A percentile compares a stretch with the other conserved stretches of the same genome.
Evolutionary conservation across 139 green algal genomes (phyloP).

Genomic region (Desmodesmus armatus): DNA sequence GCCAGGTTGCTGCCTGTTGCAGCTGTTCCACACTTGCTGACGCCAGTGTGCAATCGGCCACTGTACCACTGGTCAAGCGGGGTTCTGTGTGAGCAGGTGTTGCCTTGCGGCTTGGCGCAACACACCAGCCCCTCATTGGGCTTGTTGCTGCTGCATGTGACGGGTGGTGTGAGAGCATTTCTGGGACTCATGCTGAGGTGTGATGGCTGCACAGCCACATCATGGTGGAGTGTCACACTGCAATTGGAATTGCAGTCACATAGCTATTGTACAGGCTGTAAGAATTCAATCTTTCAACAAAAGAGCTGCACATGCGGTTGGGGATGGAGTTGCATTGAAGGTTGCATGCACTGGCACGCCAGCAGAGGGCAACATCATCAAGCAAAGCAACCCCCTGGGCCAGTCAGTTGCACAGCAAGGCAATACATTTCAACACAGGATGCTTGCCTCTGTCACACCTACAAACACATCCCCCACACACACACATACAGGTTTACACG

Average conservation of each 20-base stretch:
- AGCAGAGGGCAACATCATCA: background rate
- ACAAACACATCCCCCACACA: background rate
- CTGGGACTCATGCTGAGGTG: too few species aligned
- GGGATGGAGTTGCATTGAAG: background rate
- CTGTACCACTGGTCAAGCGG: too few species aligned
- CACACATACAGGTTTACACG: background rate
- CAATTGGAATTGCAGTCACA: background rate
- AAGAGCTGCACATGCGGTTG: background rate
- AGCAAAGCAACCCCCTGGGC: background rate
- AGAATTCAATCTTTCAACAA: background rate
- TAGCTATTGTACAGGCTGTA: background rate
- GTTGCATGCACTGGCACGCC: background rate
- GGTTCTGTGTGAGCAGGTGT: background rate
- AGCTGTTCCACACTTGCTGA: too few species aligned
- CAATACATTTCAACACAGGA: background rate
- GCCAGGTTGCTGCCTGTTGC: too few species aligned
- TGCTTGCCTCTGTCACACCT: background rate
- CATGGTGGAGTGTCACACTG: background rate
- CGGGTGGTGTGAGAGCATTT: too few species aligned
- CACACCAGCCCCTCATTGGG: background rate
- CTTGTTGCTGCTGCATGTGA: too few species aligned
- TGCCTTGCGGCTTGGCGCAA: background rate
- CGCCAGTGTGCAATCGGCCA: too few species aligned
- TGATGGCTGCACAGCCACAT: too few species aligned
- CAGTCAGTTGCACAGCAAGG: background rate